Evolutionary conservation across 306 rosid species (phyloP).

Genomic region (Argentina anserina): DNA sequence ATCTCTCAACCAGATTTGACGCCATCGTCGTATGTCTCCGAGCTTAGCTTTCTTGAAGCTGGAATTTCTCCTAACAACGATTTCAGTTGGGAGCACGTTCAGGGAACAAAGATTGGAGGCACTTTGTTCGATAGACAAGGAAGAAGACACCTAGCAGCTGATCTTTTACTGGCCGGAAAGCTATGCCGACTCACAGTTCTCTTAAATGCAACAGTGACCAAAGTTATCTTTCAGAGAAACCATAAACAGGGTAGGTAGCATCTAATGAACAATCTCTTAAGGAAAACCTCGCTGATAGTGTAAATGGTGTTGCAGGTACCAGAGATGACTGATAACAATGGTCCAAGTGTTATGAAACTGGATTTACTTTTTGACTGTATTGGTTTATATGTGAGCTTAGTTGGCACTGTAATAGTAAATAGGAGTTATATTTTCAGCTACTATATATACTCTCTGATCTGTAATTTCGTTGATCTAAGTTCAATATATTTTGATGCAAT

Average conservation of each 20-base stretch:
- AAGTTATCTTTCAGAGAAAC: constrained; percentile 41
- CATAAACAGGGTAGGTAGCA: constrained; percentile 29
- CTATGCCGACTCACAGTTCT: constrained; percentile 47
- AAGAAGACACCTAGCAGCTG: constrained; percentile 61
- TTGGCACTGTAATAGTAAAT: too few species aligned
- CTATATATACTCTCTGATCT: too few species aligned
- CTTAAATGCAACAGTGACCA: constrained; percentile 62
- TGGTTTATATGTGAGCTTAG: too few species aligned
- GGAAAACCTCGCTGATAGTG: neutral
- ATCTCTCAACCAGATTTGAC: constrained; percentile 48
- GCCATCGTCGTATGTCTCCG: constrained; percentile 59
- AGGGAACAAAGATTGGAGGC: constrained; percentile 70
- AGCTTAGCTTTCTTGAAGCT: constrained; percentile 63
- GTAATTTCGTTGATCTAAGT: too few species aligned
- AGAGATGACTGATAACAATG: too few species aligned
- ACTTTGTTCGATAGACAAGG: constrained; percentile 56
- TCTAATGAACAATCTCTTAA: neutral
- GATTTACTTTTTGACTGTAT: too few species aligned
- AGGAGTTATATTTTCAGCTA: too few species aligned
- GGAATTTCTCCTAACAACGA: constrained; percentile 71
- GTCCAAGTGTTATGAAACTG: too few species aligned
- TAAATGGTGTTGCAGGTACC: constrained; percentile 32
- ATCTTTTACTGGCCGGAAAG: constrained; percentile 56
- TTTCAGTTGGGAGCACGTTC: constrained; percentile 53
- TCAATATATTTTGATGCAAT: too few species aligned